Percentiles rank a stretch among this genome's conserved stretches.
phyloP scores from a whole-genome alignment of 1,139 yeast genomes.

The Yamadazyma aaseri region DNA sequence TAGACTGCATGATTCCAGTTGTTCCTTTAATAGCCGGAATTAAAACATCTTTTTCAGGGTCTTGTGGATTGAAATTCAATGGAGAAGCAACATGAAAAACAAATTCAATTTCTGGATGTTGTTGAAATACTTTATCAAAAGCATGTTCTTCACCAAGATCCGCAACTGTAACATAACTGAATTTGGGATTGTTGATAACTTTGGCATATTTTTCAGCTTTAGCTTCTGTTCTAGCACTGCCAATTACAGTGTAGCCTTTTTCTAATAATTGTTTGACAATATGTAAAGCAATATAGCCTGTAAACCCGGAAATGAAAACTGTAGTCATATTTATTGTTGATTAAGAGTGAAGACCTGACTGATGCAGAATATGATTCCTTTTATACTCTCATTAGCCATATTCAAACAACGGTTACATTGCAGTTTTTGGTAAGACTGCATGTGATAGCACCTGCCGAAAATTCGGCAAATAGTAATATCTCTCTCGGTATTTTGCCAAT shows the following conservation, averaged over 20 bases:
- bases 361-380: too few species aligned
- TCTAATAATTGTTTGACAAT: constrained; percentile 23
- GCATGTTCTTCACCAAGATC: constrained; percentile 15
- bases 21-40: constrained; percentile 36
- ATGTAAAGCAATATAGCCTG: constrained; percentile 25
- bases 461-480: too few species aligned
- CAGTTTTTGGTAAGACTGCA: too few species aligned
- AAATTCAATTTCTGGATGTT: constrained; percentile 14
- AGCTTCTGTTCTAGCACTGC: constrained; percentile 23
- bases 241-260: constrained; percentile 24
- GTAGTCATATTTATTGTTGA: not conserved
- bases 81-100: constrained; percentile 19
- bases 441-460: too few species aligned
- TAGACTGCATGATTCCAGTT: constrained; percentile 27
- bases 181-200: constrained; percentile 17
- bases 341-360: too few species aligned
- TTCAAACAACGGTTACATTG: too few species aligned
- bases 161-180: constrained; percentile 22
- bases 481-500: too few species aligned
- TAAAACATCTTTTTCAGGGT: constrained; percentile 19
- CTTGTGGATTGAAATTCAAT: constrained; percentile 8
- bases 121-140: constrained; percentile 14
- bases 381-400: too few species aligned
- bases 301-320: constrained; percentile 9
- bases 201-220: constrained; percentile 24